Percentiles rank a stretch among this genome's conserved stretches.
phyloP scores from a whole-genome alignment of 139 green algal genomes.

The Coelastrella sp. region DNA sequence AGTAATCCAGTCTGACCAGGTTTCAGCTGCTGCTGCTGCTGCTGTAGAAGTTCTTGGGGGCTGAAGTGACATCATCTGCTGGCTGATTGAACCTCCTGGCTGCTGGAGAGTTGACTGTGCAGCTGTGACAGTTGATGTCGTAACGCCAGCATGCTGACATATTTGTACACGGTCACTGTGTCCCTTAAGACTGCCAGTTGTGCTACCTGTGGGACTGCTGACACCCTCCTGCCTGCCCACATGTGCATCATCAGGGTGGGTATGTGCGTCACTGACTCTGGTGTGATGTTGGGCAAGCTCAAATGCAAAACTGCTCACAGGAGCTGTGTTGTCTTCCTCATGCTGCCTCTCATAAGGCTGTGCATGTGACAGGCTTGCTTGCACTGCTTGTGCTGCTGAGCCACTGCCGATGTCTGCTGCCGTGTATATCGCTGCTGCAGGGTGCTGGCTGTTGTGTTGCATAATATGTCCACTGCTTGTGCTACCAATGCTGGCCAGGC shows the following conservation, averaged over 20 bases:
- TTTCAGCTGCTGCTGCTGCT: background rate
- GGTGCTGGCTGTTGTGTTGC: too few relatives aligned
- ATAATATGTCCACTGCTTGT: background rate
- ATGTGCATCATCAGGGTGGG: too few relatives aligned
- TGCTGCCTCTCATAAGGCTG: too few relatives aligned
- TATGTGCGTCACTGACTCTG: too few relatives aligned
- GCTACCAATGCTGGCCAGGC: constrained; percentile 4
- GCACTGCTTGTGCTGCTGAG: background rate
- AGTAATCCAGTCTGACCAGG: constrained; percentile 58
- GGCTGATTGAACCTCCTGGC: background rate
- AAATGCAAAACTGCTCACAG: too few relatives aligned
- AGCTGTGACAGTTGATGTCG: background rate
- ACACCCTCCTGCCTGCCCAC: too few relatives aligned
- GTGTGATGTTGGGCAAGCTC: too few relatives aligned
- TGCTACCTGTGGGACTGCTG: too few relatives aligned
- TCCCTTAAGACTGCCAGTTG: too few relatives aligned
- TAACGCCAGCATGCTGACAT: background rate
- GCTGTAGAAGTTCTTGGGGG: background rate
- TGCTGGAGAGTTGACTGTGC: background rate
- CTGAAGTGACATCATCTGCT: background rate
- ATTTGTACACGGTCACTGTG: too few relatives aligned
- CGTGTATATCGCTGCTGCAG: too few relatives aligned
- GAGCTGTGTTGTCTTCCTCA: too few relatives aligned
- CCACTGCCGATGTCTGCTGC: background rate
- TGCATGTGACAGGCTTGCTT: background rate